Evolutionary conservation across 1,284 basidiomycete genomes (phyloP), one percentile per base, ranked within the genome.

Genomic region (Naganishia cerealis): DNA sequence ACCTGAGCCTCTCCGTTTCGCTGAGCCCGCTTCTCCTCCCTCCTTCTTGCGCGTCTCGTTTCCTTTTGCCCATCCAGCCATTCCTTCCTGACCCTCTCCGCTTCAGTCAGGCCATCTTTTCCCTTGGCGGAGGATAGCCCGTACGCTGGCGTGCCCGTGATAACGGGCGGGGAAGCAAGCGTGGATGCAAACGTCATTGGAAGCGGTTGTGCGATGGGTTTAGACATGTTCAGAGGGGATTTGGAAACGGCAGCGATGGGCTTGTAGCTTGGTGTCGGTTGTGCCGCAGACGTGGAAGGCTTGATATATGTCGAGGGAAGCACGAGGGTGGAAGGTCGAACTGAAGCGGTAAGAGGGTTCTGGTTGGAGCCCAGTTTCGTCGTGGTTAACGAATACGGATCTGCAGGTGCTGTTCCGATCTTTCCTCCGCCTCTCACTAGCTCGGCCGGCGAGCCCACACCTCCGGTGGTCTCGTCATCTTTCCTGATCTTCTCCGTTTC

Each of bases 71-170:
- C 40, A 56, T 66, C 55, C 53, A 56, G 10, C 54, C 53, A 56
- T 24, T 66, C 63, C 54, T 48, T 46, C 8, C 43, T 46, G 18
- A 66, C 26, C 54, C 63, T 4, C 54, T 66, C 63, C 1, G 63
- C 63, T 24, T 56, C 53, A 1, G 63, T 56, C 15, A 66, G 24
- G 1, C 63, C 63, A 18, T 66, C 63, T 4, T 24, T 46, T 5
- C 63, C 63, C 6, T 54, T 29, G 1, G 40, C 43, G n/a, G 54
- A 56, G 33, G 63, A 66, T 3, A 66, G 63, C 6, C 63, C 63
- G 55, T 66, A 66, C 9, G 55, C 53, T 7, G 63, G 63, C 15
- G 63, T 66, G 3, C 63, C 63, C 15, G 63, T 66, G 33, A 66
- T 66, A 4, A 66, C 36, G 3, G 63, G 63, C 13, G 63, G 63